Base-by-base conservation (phyloP, 495 filamentous ascomycete genomes). In the Penicillium canescens region DNA sequence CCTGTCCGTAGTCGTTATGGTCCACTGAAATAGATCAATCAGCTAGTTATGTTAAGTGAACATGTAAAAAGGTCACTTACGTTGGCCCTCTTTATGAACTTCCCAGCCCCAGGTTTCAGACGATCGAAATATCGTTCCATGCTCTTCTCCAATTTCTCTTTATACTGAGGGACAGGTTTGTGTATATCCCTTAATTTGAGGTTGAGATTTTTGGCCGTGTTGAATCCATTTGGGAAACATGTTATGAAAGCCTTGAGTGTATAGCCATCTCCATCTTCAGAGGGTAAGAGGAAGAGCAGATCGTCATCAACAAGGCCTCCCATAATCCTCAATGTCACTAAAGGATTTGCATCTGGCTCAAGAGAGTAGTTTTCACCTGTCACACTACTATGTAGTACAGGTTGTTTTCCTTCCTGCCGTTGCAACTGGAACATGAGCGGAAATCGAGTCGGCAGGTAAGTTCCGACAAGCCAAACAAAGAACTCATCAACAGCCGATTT, bases 71-170 rank as follows among this genome's bases (percentile, higher is more conserved):
- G 76, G 12, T 87, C 68, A 37, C 72, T 63, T 84, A 87, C 89
- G 71, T 83, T 73, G 3, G 54, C 63, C 18, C 69, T 54, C 42
- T 62, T 67, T 9, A 73, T 54, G 40, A 69, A 69, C 28, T 57
- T 65, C 3, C 69, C 69, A 14, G 55, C 52, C 44, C n/a, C n/a
- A n/a, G n/a, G n/a, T n/a, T 67, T 50, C 11, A 73, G 23, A 35
- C 53, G 61, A 3, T 54, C 60, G 44, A 92, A 91, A 61, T 82
- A 90, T n/a, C 82, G 76, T 68, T 91, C 86, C 83, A 92, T 89
- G 48, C 84, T 86, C 34, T 77, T 78, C 44, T 84, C 83, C 12
- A 92, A 73, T 62, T 85, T 89, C 14, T 80, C 78, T 26, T 70
- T 71, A 57, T 90, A 91, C 0, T 79, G 78, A 1, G 86, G 86